phyloP scores from a whole-genome alignment of 1,139 yeast species.

The Geotrichum carabidarum region DNA sequence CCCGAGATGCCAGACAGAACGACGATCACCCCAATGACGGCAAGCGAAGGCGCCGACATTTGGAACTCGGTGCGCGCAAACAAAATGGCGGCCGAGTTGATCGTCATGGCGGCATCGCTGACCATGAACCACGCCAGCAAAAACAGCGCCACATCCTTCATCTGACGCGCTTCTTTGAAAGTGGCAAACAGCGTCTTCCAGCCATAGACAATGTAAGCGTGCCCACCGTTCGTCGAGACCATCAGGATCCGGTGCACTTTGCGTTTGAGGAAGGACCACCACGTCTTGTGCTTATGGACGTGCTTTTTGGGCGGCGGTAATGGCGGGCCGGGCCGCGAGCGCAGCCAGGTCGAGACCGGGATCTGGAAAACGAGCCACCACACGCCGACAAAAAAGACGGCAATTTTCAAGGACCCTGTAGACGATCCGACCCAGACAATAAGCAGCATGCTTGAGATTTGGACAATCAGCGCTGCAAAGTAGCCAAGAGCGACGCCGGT shows the following conservation, averaged over 20 bases:
- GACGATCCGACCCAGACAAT: constrained; percentile 45
- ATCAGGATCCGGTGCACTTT: constrained; percentile 18
- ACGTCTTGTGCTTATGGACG: constrained; percentile 17
- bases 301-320: constrained; percentile 22
- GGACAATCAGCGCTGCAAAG: constrained; percentile 58
- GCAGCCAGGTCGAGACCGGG: constrained; percentile 48
- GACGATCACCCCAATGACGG: constrained; percentile 55
- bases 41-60: constrained; percentile 60
- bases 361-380: constrained; percentile 70
- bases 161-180: constrained; percentile 49
- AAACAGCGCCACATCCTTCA: constrained; percentile 57
- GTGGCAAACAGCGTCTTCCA: constrained; percentile 54
- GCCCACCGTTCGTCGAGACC: constrained; percentile 19
- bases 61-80: constrained; percentile 61
- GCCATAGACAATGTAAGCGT: constrained; percentile 44
- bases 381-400: constrained; percentile 54
- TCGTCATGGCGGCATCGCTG: constrained; percentile 65
- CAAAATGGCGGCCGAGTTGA: constrained; percentile 65
- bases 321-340: constrained; percentile 42
- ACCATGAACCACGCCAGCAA: constrained; percentile 65
- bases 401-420: constrained; percentile 48
- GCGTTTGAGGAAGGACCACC: constrained; percentile 18
- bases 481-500: constrained; percentile 64
- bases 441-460: constrained; percentile 48
- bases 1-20: constrained; percentile 61